Conservation (phyloP, 805 yeast genomes). For the Schwanniomyces sp. region DNA sequence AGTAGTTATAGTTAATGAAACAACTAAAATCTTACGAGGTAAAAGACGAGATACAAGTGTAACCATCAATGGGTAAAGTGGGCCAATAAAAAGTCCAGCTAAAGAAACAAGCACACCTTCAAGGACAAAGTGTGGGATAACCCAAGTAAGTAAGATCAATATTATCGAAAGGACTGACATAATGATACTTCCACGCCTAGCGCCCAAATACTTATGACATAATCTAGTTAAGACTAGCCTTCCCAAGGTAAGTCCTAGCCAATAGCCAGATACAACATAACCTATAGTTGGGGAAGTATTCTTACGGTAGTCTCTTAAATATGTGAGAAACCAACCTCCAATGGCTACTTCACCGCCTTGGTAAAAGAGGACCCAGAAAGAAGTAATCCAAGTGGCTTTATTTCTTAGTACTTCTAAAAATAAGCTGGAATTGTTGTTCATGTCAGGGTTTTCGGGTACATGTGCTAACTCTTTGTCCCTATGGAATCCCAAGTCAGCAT, state of each 20-base stretch:
- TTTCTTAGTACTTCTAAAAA: conserved; percentile 37
- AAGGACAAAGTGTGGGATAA: conserved; percentile 40
- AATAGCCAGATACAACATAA: conserved; percentile 65
- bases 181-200: conserved; percentile 44
- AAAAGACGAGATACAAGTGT: conserved; percentile 42
- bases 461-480: conserved; percentile 5
- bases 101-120: conserved; percentile 49
- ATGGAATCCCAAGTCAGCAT: conserved; percentile 19
- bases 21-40: conserved; percentile 52
- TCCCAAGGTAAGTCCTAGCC: conserved; percentile 71
- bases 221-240: conserved; percentile 49
- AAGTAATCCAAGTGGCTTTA: conserved; percentile 45
- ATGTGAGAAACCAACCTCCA: conserved; percentile 76
- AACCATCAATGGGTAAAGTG: conserved; percentile 56
- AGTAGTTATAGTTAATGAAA: conserved; percentile 49
- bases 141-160: conserved; percentile 48
- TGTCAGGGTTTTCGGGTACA: too few species aligned
- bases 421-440: conserved; percentile 7
- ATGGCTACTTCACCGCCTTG: conserved; percentile 69
- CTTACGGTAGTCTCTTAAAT: conserved; percentile 52
- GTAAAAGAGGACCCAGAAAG: conserved; percentile 58
- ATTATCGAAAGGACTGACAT: conserved; percentile 31
- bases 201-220: conserved; percentile 40
- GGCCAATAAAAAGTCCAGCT: conserved; percentile 65
- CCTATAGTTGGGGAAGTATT: conserved; percentile 51